These are phyloP conservation scores for Effrenium voratum DNA, from an alignment of 73 alveolate genomes.

Conservation along the genomic window DNA sequence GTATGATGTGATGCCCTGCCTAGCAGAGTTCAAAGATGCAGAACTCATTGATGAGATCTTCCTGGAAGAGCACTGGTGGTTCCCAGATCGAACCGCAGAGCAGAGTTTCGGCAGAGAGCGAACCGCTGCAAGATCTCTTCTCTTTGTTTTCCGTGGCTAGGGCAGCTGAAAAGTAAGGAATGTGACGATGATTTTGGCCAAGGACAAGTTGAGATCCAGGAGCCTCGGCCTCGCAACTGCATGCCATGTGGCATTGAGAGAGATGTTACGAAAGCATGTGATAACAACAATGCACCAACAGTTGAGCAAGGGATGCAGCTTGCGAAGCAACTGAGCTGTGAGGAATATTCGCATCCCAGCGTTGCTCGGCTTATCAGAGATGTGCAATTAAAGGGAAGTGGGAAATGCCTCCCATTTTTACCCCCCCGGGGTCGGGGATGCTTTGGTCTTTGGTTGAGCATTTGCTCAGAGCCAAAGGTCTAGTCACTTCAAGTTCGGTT, in stretches of 20 bases:
- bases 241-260: too few relatives aligned
- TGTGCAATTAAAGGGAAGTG: too few relatives aligned
- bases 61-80: conserved; percentile 58
- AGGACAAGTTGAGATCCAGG: conserved; percentile 16
- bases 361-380: neutral
- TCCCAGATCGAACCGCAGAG: conserved; percentile 28
- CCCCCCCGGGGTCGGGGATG: neutral
- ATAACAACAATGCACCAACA: too few relatives aligned
- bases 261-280: too few relatives aligned
- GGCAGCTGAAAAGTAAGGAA: neutral
- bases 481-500: neutral
- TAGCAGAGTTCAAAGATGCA: conserved; percentile 59
- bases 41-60: conserved; percentile 7
- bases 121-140: too few relatives aligned
- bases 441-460: neutral
- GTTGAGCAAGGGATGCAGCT: too few relatives aligned
- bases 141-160: too few relatives aligned
- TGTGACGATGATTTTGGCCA: conserved; percentile 13
- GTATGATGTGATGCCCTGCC: conserved; percentile 75
- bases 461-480: neutral
- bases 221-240: neutral
- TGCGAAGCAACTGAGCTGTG: neutral
- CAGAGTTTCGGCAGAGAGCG: neutral
- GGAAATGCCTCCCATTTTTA: too few relatives aligned
- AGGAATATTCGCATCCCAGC: conserved; percentile 18